Evolutionary conservation across 345 rosid genomes (phyloP).

Genomic region (Cochlearia excelsa): DNA sequence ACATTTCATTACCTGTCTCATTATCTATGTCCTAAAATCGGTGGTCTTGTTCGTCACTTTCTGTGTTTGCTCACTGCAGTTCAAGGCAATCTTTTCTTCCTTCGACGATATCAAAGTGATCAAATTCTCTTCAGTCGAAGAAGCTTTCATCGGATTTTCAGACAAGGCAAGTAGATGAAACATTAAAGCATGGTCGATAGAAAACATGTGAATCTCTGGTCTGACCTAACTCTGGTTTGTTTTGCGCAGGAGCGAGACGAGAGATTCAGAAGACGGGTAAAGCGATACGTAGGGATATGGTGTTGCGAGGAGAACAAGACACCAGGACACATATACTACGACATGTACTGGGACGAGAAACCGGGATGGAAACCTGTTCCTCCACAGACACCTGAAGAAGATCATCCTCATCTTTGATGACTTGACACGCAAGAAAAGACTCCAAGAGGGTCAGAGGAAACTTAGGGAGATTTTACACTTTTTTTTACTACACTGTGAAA

Average conservation of each 20-base stretch:
- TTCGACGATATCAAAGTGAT: slow-evolving; percentile 77
- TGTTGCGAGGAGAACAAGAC: slow-evolving; percentile 73
- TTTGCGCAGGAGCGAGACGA: slow-evolving; percentile 55
- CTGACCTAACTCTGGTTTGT: slow-evolving; percentile 23
- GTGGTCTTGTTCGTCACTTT: slow-evolving; percentile 9
- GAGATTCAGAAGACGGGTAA: slow-evolving; percentile 69
- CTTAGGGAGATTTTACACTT: too few relatives aligned
- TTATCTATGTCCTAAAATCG: not conserved
- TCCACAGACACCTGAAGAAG: slow-evolving; percentile 66
- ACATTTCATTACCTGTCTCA: slow-evolving; percentile 14
- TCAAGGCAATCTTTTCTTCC: slow-evolving; percentile 61
- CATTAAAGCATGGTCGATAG: slow-evolving; percentile 1
- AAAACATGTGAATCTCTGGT: slow-evolving; percentile 13
- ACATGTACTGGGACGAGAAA: slow-evolving; percentile 97
- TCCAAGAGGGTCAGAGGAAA: not conserved
- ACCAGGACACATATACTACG: slow-evolving; percentile 91
- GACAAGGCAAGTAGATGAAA: slow-evolving; percentile 58
- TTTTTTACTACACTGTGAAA: too few relatives aligned
- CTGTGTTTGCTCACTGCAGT: slow-evolving; percentile 41
- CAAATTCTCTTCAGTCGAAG: slow-evolving; percentile 84
- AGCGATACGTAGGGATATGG: slow-evolving; percentile 89
- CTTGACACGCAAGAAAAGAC: not conserved
- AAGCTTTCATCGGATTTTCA: slow-evolving; percentile 69
- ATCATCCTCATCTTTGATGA: slow-evolving; percentile 68
- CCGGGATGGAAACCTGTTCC: slow-evolving; percentile 88